Conservation (phyloP, 2,329 filamentous ascomycete genomes). For the Claviceps humidiphila region DNA sequence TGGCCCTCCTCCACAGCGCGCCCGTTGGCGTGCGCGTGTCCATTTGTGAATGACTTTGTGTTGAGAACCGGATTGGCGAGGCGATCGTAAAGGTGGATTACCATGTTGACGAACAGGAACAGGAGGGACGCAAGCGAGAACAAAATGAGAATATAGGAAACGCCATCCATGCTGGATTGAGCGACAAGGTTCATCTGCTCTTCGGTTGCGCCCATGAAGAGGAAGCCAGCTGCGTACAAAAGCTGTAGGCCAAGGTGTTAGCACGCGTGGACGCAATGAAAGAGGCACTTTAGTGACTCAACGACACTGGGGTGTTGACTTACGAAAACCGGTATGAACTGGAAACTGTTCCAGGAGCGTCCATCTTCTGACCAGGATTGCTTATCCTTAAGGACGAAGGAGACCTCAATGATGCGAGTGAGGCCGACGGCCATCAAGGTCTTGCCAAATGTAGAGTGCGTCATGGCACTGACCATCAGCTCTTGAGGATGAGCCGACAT, state of each 20-base stretch:
- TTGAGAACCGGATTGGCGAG: conserved; percentile 24
- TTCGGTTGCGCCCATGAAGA: conserved; percentile 96
- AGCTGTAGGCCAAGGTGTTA: conserved; percentile 37
- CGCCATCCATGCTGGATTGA: conserved; percentile 65
- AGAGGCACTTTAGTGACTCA: not conserved
- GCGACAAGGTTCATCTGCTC: conserved; percentile 80
- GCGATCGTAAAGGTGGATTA: conserved; percentile 71
- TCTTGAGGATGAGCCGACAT: conserved; percentile 89
- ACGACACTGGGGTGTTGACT: conserved; percentile 22
- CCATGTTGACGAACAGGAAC: conserved; percentile 82
- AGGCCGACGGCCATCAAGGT: conserved; percentile 84
- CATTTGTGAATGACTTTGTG: conserved; percentile 25
- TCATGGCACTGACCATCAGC: conserved; percentile 70
- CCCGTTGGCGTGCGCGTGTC: conserved; percentile 20
- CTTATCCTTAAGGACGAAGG: conserved; percentile 70
- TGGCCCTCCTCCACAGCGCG: conserved; percentile 36
- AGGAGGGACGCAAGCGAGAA: conserved; percentile 82
- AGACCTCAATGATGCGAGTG: conserved; percentile 78
- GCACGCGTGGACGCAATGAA: not conserved
- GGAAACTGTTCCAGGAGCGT: conserved; percentile 50
- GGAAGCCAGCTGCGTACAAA: conserved; percentile 80
- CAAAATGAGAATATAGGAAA: conserved; percentile 83
- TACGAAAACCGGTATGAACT: conserved; percentile 41
- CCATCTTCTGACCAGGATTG: conserved; percentile 52
- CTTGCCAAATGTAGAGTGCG: conserved; percentile 84